Evolutionary conservation across 495 filamentous ascomycete genomes (phyloP).

Genomic region (Aspergillus saccharolyticus): DNA sequence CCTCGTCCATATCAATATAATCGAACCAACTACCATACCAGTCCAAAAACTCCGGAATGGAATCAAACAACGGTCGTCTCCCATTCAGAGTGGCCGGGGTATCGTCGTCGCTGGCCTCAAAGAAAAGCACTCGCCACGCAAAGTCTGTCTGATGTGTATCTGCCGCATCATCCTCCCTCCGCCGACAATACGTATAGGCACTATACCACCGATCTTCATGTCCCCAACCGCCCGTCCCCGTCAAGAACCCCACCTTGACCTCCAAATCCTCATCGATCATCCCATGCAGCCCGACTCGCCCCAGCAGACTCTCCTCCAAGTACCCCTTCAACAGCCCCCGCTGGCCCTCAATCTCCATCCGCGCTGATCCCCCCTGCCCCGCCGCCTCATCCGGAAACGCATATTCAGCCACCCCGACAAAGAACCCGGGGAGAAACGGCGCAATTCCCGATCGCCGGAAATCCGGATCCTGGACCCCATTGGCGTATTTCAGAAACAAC

Average conservation of each 20-base stretch:
- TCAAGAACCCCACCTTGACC: neutral
- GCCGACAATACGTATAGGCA: neutral
- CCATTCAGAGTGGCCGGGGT: neutral
- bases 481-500: neutral
- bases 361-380: neutral
- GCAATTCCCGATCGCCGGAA: neutral
- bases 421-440: neutral
- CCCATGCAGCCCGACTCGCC: neutral
- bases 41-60: neutral
- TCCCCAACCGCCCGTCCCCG: neutral
- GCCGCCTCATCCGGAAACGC: neutral
- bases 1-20: neutral
- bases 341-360: neutral
- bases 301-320: neutral
- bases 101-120: neutral
- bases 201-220: neutral
- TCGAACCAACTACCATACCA: slow-evolving; percentile 1
- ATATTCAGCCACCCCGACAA: neutral
- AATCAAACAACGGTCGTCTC: neutral
- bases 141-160: neutral
- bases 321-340: neutral
- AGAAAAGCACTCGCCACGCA: neutral
- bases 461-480: neutral
- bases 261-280: neutral
- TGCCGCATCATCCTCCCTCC: neutral